Evolutionary conservation across 305 asterid genomes (phyloP), one percentile per base, ranked within the genome.

Genomic region (Rubia peregrina): DNA sequence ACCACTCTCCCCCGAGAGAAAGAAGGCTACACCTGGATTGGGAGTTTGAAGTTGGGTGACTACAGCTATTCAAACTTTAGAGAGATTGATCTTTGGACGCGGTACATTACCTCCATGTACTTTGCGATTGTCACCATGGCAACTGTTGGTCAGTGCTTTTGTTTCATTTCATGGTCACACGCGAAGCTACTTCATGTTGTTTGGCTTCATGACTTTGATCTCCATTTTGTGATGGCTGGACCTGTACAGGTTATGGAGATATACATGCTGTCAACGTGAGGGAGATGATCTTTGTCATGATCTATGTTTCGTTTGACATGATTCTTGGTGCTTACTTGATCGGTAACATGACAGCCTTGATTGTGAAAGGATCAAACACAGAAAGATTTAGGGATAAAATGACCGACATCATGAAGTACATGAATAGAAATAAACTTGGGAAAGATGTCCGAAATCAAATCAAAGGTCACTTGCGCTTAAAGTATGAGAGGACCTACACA

Each of bases 321-420:
- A 81, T 90, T 76, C 95, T 93, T 3, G 88, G 97, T 61, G 98
- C 98, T 21, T 93, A 93, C 77, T 78, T 93, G 84, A 87, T 93
- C 17, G 98, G 98, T 85, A 93, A 93, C 82, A 93, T 93, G 98
- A 93, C 98, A 17, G 98, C 98, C 6, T 61, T 93, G 82, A 93
- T 93, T 1, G 98, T 93, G 55, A 93, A 90, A 81, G 98, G 98
- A 53, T 87, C 97, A 9, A 92, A 87, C 74, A 92, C 98, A 69
- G 98, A 83, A 76, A 81, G 93, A 74, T 90, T 89, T 44, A 84
- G 98, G 78, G 98, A 93, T 75, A 89, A 80, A 74, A 92, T 89
- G 97, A 84, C 95, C 0, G 95, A 92, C 82, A 63, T 92, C 17
- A 77, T 84, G 74, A 92, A 85, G 74, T 93, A 83, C 77, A 86